These are phyloP conservation scores for Sporothrix sp. DNA, from an alignment of 2,329 filamentous ascomycete species.

Conservation along the genomic window DNA sequence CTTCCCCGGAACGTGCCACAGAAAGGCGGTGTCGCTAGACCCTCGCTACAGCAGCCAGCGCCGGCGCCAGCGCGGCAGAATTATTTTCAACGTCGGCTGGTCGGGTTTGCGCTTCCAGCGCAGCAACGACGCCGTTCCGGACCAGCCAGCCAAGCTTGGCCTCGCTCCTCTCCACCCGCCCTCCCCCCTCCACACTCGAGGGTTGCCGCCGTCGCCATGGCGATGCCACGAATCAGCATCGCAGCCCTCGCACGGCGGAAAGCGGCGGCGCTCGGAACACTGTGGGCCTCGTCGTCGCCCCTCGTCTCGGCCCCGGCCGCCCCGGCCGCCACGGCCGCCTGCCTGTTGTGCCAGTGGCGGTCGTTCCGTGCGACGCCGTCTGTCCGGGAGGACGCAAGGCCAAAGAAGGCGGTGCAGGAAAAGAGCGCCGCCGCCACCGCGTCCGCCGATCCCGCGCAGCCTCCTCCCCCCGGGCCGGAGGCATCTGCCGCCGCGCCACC, in stretches of 20 bases:
- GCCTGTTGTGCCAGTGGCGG: slow-evolving; percentile 42
- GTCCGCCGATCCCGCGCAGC: slow-evolving; percentile 1
- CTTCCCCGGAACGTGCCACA: slow-evolving; percentile 5
- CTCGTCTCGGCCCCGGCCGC: neutral
- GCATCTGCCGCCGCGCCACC: slow-evolving; percentile 4
- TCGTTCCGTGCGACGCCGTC: slow-evolving; percentile 6
- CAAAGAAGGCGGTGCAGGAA: too few relatives aligned
- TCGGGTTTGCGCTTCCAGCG: neutral
- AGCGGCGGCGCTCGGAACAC: neutral
- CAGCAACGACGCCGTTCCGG: too few relatives aligned
- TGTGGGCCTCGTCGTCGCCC: neutral
- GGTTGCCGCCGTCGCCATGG: neutral
- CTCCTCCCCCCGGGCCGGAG: too few relatives aligned
- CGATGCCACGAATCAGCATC: neutral
- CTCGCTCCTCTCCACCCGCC: too few relatives aligned
- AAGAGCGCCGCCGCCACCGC: slow-evolving; percentile 6
- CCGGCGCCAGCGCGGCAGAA: slow-evolving; percentile 1
- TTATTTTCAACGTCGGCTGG: neutral
- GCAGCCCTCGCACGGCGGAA: neutral
- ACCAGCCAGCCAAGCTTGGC: too few relatives aligned
- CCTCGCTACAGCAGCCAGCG: too few relatives aligned
- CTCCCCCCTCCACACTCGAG: too few relatives aligned
- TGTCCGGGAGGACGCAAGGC: slow-evolving; percentile 18
- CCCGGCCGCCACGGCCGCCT: slow-evolving; percentile 21
- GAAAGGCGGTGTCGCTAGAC: slow-evolving; percentile 5